phyloP scores from a whole-genome alignment of 345 rosid genomes.

The Microcos paniculata region DNA sequence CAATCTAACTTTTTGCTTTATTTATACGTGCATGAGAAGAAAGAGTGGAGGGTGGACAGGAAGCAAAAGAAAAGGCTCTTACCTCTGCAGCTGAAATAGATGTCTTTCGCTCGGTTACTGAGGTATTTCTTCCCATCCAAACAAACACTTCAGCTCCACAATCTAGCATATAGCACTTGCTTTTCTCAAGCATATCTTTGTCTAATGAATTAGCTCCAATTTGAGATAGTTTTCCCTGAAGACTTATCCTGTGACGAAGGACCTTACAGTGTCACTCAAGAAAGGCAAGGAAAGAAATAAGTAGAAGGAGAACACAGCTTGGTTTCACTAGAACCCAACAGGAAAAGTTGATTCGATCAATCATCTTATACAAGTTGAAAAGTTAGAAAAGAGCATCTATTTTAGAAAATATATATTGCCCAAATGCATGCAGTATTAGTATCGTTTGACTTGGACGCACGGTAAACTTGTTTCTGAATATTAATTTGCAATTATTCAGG shows the following conservation, averaged over 20 bases:
- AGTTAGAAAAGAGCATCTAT: background rate
- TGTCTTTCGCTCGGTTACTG: slow-evolving; percentile 64
- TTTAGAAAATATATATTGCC: background rate
- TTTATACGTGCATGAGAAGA: background rate
- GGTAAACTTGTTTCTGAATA: background rate
- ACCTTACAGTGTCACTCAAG: slow-evolving; percentile 11
- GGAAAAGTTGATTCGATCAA: background rate
- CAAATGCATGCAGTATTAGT: background rate
- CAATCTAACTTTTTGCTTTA: background rate
- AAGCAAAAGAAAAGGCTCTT: slow-evolving; percentile 22
- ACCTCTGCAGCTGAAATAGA: slow-evolving; percentile 73
- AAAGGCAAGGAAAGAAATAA: background rate
- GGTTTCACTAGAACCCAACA: background rate
- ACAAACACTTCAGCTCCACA: slow-evolving; percentile 62
- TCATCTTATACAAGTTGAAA: background rate
- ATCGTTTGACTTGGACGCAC: background rate
- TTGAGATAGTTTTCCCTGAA: slow-evolving; percentile 55
- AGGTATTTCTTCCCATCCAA: slow-evolving; percentile 83
- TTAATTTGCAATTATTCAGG: background rate
- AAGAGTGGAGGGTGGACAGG: background rate
- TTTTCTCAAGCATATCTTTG: slow-evolving; percentile 58
- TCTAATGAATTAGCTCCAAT: slow-evolving; percentile 41
- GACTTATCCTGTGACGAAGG: slow-evolving; percentile 52
- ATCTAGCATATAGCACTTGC: slow-evolving; percentile 83
- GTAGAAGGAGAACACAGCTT: background rate